Evolutionary conservation across 805 yeast species (phyloP), one percentile per base, ranked within the genome.

Genomic region (Lipomyces chichibuensis): DNA sequence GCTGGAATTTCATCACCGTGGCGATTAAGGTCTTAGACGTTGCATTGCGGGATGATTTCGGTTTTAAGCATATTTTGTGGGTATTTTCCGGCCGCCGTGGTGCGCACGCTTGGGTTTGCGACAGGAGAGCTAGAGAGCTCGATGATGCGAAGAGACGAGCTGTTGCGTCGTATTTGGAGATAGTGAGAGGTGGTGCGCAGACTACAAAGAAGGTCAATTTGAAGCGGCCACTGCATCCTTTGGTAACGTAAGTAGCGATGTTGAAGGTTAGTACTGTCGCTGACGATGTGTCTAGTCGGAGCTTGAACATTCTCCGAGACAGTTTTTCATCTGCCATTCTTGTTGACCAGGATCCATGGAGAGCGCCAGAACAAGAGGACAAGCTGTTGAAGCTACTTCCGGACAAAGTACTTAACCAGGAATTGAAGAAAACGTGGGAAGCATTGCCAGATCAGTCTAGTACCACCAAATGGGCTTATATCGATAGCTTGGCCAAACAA

Each of bases 61-160:
- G 97, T 0, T 93, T 91, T 77, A 80, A 87, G 67, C 88, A 91
- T 77, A 81, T 92, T 75, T 82, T 95, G 60, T 95, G 98, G 98
- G 97, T 94, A 3, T 95, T 91, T 75, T 92, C 97, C 0, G 99
- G 99, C 58, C 89, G 99, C 82, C 90, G 99, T 84, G 99, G 99
- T 78, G 97, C 96, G 17, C 99, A 95, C 82, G 96, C 98, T 75
- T 95, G 99, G 99, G 84, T 95, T 29, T 90, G 97, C 78, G 99
- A 95, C 76, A 79, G 84, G 64, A 81, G 93, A 59, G 97, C 98
- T 0, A 81, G 98, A 65, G 74, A 77, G 1, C 78, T 95, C 69
- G 89, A 86, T 69, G 98, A 95, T 76, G 74, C 81, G 4, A 85
- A 86, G 67, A 85, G 99, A 74, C 83, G 89, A 73, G 87, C 96